phyloP scores from a whole-genome alignment of 2,329 filamentous ascomycete genomes.

The Ceratocystis harringtonii region DNA sequence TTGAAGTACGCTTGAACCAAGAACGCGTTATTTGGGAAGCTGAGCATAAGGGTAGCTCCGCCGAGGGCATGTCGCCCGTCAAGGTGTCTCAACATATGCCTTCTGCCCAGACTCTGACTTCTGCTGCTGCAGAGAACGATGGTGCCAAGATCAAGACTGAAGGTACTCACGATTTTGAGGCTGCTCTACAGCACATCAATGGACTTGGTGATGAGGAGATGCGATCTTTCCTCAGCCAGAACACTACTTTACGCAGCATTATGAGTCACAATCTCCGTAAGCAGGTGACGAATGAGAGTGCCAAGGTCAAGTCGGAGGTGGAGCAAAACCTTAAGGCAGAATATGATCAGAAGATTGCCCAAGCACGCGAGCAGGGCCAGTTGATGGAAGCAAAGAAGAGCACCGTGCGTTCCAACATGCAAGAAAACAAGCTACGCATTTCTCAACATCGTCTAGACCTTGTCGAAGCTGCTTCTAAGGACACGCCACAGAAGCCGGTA shows the following conservation, averaged over 20 bases:
- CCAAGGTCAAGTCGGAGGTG: constrained; percentile 41
- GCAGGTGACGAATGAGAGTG: constrained; percentile 51
- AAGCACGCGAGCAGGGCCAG: constrained; percentile 47
- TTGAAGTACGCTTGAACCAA: constrained; percentile 40
- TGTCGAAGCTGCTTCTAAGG: constrained; percentile 65
- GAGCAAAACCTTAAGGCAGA: constrained; percentile 34
- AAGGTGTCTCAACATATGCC: constrained; percentile 15
- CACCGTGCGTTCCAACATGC: constrained; percentile 61
- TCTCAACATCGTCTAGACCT: constrained; percentile 59
- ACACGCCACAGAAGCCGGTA: constrained; percentile 73
- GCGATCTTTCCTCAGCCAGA: constrained; percentile 40
- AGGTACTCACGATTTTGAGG: constrained; percentile 24
- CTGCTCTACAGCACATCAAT: constrained; percentile 13
- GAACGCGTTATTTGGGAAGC: constrained; percentile 48
- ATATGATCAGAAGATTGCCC: constrained; percentile 37
- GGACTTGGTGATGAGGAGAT: constrained; percentile 36
- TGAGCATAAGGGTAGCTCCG: constrained; percentile 29
- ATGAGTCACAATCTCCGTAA: constrained; percentile 50
- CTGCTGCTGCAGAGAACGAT: constrained; percentile 26
- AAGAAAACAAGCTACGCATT: constrained; percentile 50
- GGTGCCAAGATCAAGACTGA: constrained; percentile 31
- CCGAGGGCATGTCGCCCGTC: constrained; percentile 18
- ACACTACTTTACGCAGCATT: constrained; percentile 43
- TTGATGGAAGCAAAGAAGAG: constrained; percentile 62
- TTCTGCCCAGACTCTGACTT: constrained; percentile 22